Percentiles rank a stretch among this genome's conserved stretches.
Conservation (phyloP, 2,329 filamentous ascomycete genomes). For the Cercospora citrullina region DNA sequence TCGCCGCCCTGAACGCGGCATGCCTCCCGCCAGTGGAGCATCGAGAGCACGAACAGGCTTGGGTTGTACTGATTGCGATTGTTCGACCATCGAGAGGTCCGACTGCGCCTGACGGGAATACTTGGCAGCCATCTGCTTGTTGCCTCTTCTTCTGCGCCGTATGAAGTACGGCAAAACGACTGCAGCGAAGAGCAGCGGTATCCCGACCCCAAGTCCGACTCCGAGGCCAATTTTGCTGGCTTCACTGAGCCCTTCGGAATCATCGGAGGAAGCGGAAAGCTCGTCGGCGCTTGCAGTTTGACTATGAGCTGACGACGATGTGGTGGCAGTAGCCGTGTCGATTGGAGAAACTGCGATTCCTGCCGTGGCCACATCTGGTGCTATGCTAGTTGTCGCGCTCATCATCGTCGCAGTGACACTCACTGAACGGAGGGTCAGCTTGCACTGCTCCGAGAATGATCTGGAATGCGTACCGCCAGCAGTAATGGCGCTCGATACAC, state of each 20-base stretch:
- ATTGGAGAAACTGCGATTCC: neutral
- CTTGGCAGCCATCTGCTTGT: slow-evolving; percentile 11
- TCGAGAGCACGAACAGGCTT: slow-evolving; percentile 5
- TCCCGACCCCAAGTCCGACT: slow-evolving; percentile 21
- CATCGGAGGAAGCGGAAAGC: neutral
- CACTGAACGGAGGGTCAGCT: neutral
- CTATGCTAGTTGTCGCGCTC: neutral
- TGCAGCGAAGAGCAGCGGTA: slow-evolving; percentile 19
- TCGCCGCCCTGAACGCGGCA: neutral
- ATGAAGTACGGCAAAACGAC: slow-evolving; percentile 15
- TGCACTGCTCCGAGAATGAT: neutral
- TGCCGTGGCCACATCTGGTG: neutral
- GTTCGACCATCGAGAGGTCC: slow-evolving; percentile 25
- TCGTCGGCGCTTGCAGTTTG: neutral
- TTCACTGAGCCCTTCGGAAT: slow-evolving; percentile 14
- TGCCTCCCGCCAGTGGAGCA: neutral
- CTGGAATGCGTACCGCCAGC: neutral
- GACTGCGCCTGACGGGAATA: slow-evolving; percentile 21
- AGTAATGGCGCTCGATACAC: neutral
- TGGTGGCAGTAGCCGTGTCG: neutral
- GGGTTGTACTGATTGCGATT: slow-evolving; percentile 10
- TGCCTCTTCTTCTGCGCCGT: slow-evolving; percentile 14
- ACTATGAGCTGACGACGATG: neutral
- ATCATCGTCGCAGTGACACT: neutral
- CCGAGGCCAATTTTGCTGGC: slow-evolving; percentile 25